Evolutionary conservation across 2,329 filamentous ascomycete species (phyloP).

Genomic region (Aspergillus sp.): DNA sequence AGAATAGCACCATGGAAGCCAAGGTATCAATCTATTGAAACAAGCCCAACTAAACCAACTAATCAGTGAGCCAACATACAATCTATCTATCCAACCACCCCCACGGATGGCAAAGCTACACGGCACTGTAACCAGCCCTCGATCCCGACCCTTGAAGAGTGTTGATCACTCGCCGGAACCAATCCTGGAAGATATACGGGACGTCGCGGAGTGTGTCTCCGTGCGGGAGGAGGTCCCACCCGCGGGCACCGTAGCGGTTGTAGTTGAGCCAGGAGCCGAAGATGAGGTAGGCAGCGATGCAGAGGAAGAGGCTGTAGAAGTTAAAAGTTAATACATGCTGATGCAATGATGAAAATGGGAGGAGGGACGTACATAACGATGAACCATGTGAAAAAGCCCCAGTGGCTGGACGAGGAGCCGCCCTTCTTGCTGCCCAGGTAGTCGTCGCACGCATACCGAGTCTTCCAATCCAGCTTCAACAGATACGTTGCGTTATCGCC

Average conservation of each 20-base stretch:
- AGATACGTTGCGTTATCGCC: slow-evolving; percentile 53
- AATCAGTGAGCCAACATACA: too few relatives aligned
- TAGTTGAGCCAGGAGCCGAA: slow-evolving; percentile 99
- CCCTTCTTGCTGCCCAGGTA: slow-evolving; percentile 40
- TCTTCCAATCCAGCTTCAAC: slow-evolving; percentile 73
- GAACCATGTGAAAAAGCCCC: slow-evolving; percentile 98
- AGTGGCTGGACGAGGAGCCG: slow-evolving; percentile 47
- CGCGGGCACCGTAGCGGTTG: slow-evolving; percentile 87
- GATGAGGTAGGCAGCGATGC: slow-evolving; percentile 81
- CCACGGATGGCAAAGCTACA: slow-evolving; percentile 30
- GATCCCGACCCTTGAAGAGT: slow-evolving; percentile 76
- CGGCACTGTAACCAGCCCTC: slow-evolving; percentile 88
- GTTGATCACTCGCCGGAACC: slow-evolving; percentile 67
- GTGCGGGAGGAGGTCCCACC: slow-evolving; percentile 91
- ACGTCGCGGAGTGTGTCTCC: slow-evolving; percentile 86
- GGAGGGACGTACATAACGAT: slow-evolving; percentile 67
- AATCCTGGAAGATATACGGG: slow-evolving; percentile 87
- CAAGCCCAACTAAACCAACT: too few relatives aligned
- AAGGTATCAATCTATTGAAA: too few relatives aligned
- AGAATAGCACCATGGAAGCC: too few relatives aligned
- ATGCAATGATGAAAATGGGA: neutral
- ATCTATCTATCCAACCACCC: too few relatives aligned
- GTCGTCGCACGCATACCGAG: slow-evolving; percentile 74
- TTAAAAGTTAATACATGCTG: slow-evolving; percentile 1
- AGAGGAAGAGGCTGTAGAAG: slow-evolving; percentile 66